Evolutionary conservation across 495 filamentous ascomycete species (phyloP), one percentile per base, ranked within the genome.

Genomic region (Penicillium ochrochloron): DNA sequence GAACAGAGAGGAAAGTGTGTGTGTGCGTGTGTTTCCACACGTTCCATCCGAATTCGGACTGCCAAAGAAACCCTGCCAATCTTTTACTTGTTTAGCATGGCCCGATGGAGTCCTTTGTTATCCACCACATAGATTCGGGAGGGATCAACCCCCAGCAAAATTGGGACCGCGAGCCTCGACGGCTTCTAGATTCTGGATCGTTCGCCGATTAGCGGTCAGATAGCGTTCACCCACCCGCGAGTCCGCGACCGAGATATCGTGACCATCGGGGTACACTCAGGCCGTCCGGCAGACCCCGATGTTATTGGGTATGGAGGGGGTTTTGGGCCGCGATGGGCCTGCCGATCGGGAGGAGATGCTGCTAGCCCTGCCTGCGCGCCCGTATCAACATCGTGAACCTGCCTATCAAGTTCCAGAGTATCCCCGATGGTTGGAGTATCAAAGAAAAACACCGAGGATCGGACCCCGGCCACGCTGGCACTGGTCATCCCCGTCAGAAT

Each of bases 21-120:
- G 25, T 27, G 48, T 35, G 42, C 37, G 44, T 52, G 7, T 7
- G 12, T 21, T 60, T 51, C 58, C n/a, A 51, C 50, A 23, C 9
- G 15, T 3, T 41, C 37, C 15, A 41, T 37, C 12, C 31, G 25
- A 37, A 37, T 53, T 2, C 5, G 54, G 17, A 17, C 25, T 31
- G 25, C 15, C 25, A 50, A 57, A 12, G 25, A 7, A 56, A 67
- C 61, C 67, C 67, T 62, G 67, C 53, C 64, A 63, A 66, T 69
- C 67, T 57, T 66, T 37, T 29, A 17, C 67, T 60, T 27, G 52
- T 60, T 52, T 14, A 27, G 21, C 41, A 5, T 21, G 14, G 29
- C 44, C 23, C 29, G 52, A 62, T 62, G 64, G 55, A 62, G 56
- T 54, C 55, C 64, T 50, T 35, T 34, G 50, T 46, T 48, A 59